phyloP scores from a whole-genome alignment of 129 eudicot species.

The Apium graveolens region DNA sequence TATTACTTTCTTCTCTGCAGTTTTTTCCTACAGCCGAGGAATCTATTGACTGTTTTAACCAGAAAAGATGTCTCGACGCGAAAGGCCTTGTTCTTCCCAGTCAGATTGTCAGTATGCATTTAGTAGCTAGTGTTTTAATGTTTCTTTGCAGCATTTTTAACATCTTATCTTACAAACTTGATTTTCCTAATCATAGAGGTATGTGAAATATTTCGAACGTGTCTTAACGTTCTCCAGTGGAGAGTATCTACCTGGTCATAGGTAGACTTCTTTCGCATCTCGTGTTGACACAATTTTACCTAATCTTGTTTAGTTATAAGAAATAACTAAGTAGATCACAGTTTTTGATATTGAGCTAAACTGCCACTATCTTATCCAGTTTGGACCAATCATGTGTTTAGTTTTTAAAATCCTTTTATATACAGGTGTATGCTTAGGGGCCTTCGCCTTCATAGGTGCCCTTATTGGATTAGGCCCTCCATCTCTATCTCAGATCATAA shows the following conservation, averaged over 20 bases:
- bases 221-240: slow-evolving; percentile 66
- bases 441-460: slow-evolving; percentile 88
- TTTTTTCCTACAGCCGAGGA: slow-evolving; percentile 97
- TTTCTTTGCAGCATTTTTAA: background rate
- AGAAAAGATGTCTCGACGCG: slow-evolving; percentile 83
- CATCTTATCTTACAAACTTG: background rate
- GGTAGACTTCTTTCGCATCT: slow-evolving; percentile 31
- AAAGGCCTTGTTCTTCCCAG: slow-evolving; percentile 95
- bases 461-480: slow-evolving; percentile 90
- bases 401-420: background rate
- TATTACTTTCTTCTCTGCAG: slow-evolving; percentile 29
- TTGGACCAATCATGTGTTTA: slow-evolving; percentile 3
- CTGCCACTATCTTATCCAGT: background rate
- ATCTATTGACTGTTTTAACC: slow-evolving; percentile 81
- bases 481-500: slow-evolving; percentile 77
- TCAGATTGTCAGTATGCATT: slow-evolving; percentile 60
- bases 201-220: slow-evolving; percentile 90
- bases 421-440: slow-evolving; percentile 95
- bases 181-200: slow-evolving; percentile 41
- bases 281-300: background rate
- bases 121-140: background rate
- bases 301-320: background rate
- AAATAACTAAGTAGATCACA: background rate
- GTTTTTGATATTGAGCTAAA: background rate
- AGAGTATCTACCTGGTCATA: slow-evolving; percentile 87